These are phyloP conservation scores for Pythium dissotocum DNA, from an alignment of 352 stramenopile species.

Conservation along the genomic window DNA sequence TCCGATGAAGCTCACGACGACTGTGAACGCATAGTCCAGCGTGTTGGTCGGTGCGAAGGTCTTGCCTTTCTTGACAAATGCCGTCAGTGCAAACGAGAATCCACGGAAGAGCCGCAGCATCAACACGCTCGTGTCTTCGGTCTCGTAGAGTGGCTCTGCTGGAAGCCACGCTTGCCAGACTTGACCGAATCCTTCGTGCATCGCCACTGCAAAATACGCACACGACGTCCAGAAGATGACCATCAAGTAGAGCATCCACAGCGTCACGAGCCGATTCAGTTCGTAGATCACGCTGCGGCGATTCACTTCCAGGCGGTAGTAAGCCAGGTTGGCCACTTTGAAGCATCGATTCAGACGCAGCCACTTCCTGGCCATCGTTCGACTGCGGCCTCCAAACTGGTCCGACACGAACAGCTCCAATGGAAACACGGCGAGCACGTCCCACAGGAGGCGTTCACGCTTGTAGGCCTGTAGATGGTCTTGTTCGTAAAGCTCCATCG, in stretches of 20 bases:
- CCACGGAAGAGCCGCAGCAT: constrained; percentile 48
- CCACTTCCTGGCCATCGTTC: constrained; percentile 32
- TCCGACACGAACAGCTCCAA: constrained; percentile 43
- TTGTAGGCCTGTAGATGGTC: constrained; percentile 57
- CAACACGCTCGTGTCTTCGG: constrained; percentile 38
- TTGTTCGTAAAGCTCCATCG: constrained; percentile 67
- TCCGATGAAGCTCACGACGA: constrained; percentile 53
- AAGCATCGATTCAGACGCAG: constrained; percentile 55
- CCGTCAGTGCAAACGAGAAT: constrained; percentile 62
- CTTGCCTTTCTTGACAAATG: constrained; percentile 58
- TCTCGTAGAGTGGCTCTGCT: constrained; percentile 4
- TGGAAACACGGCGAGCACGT: constrained; percentile 46
- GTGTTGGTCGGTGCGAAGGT: constrained; percentile 36
- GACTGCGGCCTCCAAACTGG: constrained; percentile 18
- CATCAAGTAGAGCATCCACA: constrained; percentile 57
- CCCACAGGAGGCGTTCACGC: constrained; percentile 44
- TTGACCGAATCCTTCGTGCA: constrained; percentile 50
- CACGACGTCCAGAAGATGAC: constrained; percentile 70
- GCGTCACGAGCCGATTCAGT: constrained; percentile 48
- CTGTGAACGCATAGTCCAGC: constrained; percentile 43
- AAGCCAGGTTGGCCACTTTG: constrained; percentile 53
- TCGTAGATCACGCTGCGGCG: constrained; percentile 59
- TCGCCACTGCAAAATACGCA: constrained; percentile 60
- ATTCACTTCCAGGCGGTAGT: constrained; percentile 70
- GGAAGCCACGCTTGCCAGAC: constrained; percentile 40